Conservation (phyloP, 768 basidiomycete genomes). For the Hortiboletus flavorubellus region DNA sequence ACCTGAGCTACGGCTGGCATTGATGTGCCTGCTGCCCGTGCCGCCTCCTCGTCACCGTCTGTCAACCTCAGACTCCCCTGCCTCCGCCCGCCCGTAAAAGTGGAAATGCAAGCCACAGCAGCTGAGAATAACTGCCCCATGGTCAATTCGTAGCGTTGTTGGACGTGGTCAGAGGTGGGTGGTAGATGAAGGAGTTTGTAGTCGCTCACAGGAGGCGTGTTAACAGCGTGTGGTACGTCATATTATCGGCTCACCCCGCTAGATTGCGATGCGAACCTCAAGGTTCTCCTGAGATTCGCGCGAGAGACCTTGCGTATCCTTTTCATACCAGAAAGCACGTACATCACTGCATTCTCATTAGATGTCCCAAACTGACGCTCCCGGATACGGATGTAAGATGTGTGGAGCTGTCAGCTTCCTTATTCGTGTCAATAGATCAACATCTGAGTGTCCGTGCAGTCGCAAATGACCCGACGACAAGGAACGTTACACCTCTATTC, state of each 20-base stretch:
- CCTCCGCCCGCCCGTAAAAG: background rate
- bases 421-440: background rate
- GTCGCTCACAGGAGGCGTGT: slow-evolving; percentile 6
- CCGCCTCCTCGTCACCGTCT: slow-evolving; percentile 18
- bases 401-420: background rate
- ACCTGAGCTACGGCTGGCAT: background rate
- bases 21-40: background rate
- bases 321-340: background rate
- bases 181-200: background rate
- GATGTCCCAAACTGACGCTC: background rate
- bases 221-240: slow-evolving; percentile 1
- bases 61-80: slow-evolving; percentile 12
- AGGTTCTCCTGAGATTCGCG: background rate
- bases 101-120: background rate
- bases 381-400: background rate
- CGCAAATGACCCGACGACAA: background rate
- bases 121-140: slow-evolving; percentile 24
- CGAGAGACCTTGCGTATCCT: background rate
- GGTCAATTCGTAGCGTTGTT: slow-evolving; percentile 9
- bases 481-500: background rate
- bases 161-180: slow-evolving; percentile 1
- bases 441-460: background rate
- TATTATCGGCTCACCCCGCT: background rate
- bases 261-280: background rate
- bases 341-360: background rate